Evolutionary conservation across 1,284 basidiomycete species (phyloP), one percentile per base, ranked within the genome.

Genomic region (Cystobasidium slooffiae): DNA sequence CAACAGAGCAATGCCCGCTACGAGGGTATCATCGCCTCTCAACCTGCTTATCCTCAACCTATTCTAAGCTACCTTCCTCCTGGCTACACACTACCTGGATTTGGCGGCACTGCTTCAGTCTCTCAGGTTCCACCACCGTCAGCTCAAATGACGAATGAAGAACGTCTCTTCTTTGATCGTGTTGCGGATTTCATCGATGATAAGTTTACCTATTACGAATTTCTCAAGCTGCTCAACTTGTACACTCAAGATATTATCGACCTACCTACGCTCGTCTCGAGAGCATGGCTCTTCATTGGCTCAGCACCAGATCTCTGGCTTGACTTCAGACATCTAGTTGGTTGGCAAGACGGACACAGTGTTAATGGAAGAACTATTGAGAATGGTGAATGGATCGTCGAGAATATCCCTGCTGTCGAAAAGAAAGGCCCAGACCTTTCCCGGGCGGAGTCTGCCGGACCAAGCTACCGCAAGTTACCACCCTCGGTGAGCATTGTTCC

Each of bases 241-340:
- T 99, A 95, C 82, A 92, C 93, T 1, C 94, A 97, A 81, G 93
- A 94, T 79, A 90, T 92, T 79, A 95, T 99, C 80, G 92, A 97
- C 80, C 85, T 90, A 67, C 88, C 89, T 79, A 90, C 89, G 3
- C 88, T 99, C 39, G 86, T 99, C 46, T 89, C 92, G 75, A 88
- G 90, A 56, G 90, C 92, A 18, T 86, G 88, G 72, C 86, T 88
- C 39, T 97, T 97, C 83, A 86, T 98, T 72, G 86, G 85, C 24
- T 88, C 89, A 59, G 88, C 91, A 39, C 88, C 89, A 5, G 92
- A 95, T 46, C 85, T 99, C 72, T 88, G 94, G 84, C 81, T 84
- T 1, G 90, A 93, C 80, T 97, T 99, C 85, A 94, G 93, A 82
- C 89, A 90, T 59, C 85, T 98, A 5, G 87, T 97, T 51, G 91